Percentiles rank a stretch among this genome's conserved stretches.
Evolutionary conservation across 2,329 filamentous ascomycete species (phyloP).

Genomic region (Ophiostoma novo-ulmi): DNA sequence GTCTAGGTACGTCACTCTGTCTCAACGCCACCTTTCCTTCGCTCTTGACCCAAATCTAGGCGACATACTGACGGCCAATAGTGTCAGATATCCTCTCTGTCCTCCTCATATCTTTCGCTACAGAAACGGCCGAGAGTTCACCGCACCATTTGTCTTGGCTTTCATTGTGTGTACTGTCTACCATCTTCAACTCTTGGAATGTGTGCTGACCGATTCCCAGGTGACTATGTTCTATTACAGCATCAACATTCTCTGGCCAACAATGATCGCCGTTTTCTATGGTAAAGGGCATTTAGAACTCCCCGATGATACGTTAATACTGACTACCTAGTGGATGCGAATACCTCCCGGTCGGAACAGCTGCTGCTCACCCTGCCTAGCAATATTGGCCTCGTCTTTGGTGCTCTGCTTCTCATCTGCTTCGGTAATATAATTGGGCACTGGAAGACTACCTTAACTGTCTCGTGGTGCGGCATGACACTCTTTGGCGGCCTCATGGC

Average conservation of each 20-base stretch:
- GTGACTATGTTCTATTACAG: background rate
- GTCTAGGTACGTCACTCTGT: too few species aligned
- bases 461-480: background rate
- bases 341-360: too few species aligned
- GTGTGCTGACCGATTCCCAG: background rate
- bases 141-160: background rate
- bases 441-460: background rate
- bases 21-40: background rate
- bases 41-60: background rate
- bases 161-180: background rate
- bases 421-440: background rate
- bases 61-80: background rate
- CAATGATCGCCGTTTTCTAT: background rate
- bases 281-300: background rate
- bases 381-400: too few species aligned
- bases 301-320: background rate
- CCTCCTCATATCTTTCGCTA: background rate
- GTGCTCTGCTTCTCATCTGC: too few species aligned
- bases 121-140: background rate
- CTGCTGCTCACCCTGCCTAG: too few species aligned
- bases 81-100: background rate
- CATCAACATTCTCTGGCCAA: background rate
- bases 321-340: background rate
- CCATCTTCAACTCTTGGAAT: background rate
- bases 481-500: background rate